These are phyloP conservation scores for Cryoendolithus antarcticus DNA, from an alignment of 2,329 filamentous ascomycete species.

Conservation along the genomic window DNA sequence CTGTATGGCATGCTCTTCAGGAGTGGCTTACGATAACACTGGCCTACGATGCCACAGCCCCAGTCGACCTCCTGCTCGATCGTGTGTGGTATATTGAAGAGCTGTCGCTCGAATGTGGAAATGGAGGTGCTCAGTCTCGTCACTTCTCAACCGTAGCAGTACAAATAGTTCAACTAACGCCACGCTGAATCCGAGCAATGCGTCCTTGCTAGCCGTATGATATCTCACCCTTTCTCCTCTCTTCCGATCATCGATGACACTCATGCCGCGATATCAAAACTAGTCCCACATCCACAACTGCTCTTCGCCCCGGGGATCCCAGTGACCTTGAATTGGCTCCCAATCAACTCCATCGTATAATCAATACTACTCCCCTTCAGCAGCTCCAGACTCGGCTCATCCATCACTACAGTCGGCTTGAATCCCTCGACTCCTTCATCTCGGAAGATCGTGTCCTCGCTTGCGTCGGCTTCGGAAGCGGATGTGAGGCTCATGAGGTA, in stretches of 20 bases:
- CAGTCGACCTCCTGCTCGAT: too few relatives aligned
- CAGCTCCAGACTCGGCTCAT: slow-evolving; percentile 74
- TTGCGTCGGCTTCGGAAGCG: slow-evolving; percentile 42
- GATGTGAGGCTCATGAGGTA: slow-evolving; percentile 82
- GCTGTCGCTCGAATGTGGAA: too few relatives aligned
- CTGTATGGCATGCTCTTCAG: too few relatives aligned
- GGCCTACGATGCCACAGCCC: too few relatives aligned
- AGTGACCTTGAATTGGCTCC: slow-evolving; percentile 89
- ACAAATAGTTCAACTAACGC: neutral
- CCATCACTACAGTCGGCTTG: slow-evolving; percentile 72
- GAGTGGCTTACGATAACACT: too few relatives aligned
- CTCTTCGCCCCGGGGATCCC: slow-evolving; percentile 87
- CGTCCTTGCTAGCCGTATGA: neutral
- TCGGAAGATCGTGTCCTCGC: slow-evolving; percentile 84
- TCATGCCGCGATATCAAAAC: slow-evolving; percentile 69
- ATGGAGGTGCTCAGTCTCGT: too few relatives aligned
- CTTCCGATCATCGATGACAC: neutral
- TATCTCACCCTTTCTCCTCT: neutral
- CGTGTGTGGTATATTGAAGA: too few relatives aligned
- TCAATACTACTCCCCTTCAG: slow-evolving; percentile 91
- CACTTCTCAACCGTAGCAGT: too few relatives aligned
- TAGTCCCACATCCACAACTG: slow-evolving; percentile 93
- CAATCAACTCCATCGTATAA: slow-evolving; percentile 91
- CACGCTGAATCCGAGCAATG: neutral
- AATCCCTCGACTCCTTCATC: slow-evolving; percentile 36